Percentiles rank a stretch among this genome's conserved stretches.
phyloP scores from a whole-genome alignment of 1,284 basidiomycete genomes.

The Golubevia sp. region DNA sequence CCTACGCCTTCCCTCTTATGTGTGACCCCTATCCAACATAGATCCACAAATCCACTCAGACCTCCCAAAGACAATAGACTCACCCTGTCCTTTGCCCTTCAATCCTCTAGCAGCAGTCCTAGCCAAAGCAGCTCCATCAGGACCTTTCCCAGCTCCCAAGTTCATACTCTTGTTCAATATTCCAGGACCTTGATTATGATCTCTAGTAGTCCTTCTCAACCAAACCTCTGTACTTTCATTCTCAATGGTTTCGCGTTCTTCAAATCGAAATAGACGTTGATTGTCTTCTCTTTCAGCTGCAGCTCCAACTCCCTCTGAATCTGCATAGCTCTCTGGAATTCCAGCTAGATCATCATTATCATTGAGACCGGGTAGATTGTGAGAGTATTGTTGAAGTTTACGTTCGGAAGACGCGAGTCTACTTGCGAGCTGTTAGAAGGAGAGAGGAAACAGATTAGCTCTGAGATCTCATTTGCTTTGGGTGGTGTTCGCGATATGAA shows the following conservation, averaged over 20 bases:
- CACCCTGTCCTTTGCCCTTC: constrained; percentile 24
- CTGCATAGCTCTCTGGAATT: background rate
- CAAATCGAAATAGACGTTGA: too few species aligned
- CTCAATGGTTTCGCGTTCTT: constrained; percentile 5
- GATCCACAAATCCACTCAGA: too few species aligned
- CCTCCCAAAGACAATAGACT: background rate
- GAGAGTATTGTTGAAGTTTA: background rate
- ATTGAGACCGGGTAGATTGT: background rate
- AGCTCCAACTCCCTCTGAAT: constrained; percentile 6
- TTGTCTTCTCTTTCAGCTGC: background rate
- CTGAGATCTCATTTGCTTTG: too few species aligned
- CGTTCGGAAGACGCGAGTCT: background rate
- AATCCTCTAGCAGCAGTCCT: constrained; percentile 35
- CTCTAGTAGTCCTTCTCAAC: constrained; percentile 21
- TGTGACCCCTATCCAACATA: too few species aligned
- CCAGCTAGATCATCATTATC: background rate
- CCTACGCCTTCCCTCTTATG: too few species aligned
- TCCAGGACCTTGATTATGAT: constrained; percentile 6
- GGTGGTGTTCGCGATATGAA: too few species aligned
- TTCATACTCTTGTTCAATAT: constrained; percentile 21
- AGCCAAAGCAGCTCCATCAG: constrained; percentile 36
- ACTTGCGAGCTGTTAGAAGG: background rate
- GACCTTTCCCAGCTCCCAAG: constrained; percentile 32
- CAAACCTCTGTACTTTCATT: constrained; percentile 27
- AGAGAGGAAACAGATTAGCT: background rate